Percentiles rank a stretch among this genome's conserved stretches.
These are phyloP conservation scores for Thelonectria rubi DNA, from an alignment of 2,329 filamentous ascomycete species.

Conservation along the genomic window DNA sequence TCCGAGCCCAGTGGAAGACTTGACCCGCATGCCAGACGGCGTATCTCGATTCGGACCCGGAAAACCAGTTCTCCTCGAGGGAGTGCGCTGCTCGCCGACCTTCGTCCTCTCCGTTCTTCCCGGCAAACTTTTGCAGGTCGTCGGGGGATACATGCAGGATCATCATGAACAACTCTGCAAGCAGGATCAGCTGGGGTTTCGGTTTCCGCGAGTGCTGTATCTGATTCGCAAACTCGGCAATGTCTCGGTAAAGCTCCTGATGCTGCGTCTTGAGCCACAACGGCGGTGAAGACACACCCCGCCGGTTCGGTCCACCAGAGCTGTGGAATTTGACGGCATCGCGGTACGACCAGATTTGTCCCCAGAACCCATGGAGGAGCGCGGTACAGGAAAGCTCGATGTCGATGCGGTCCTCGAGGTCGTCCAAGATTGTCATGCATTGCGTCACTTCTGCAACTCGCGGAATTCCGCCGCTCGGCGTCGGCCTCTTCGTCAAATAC, in stretches of 20 bases:
- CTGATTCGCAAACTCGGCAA: conserved; percentile 31
- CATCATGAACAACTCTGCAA: conserved; percentile 41
- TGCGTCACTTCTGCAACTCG: conserved; percentile 34
- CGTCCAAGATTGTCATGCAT: conserved; percentile 28
- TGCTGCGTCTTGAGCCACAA: conserved; percentile 35
- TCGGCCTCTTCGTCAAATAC: conserved; percentile 25
- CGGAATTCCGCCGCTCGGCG: conserved; percentile 24
- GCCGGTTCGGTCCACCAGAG: conserved; percentile 15
- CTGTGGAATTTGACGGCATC: conserved; percentile 30
- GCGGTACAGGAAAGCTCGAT: conserved; percentile 31
- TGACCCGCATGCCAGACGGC: conserved; percentile 40
- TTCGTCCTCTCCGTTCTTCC: conserved; percentile 36
- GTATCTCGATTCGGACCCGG: conserved; percentile 31
- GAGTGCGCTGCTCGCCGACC: conserved; percentile 27
- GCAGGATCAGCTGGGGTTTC: conserved; percentile 28
- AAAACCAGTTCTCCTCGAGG: conserved; percentile 33
- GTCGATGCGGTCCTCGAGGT: conserved; percentile 33
- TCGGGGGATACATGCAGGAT: conserved; percentile 36
- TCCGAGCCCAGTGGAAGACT: conserved; percentile 34
- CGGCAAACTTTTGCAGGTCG: conserved; percentile 34
- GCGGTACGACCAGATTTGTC: conserved; percentile 39
- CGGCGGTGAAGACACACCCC: conserved; percentile 23
- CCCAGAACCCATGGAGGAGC: conserved; percentile 37
- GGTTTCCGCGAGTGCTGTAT: conserved; percentile 18
- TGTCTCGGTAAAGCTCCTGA: conserved; percentile 35